A percentile compares a stretch with the other conserved stretches of the same genome.
Conservation (phyloP, 192 early-diverging fungal species). For the Mortierella alpina region DNA sequence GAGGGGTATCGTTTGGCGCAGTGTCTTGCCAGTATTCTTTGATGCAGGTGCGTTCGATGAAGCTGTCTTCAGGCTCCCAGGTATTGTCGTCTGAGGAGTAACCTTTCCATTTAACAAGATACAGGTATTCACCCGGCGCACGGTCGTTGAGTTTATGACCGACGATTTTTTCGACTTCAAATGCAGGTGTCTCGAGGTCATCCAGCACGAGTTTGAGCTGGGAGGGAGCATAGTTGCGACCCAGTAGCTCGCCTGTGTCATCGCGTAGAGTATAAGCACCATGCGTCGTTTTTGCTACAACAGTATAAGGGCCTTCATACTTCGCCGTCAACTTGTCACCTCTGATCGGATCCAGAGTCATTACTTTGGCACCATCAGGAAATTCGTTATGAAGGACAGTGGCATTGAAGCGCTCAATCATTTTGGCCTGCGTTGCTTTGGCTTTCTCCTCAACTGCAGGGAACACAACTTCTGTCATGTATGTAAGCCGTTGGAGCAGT, state of each 20-base stretch:
- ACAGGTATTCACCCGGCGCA: not conserved
- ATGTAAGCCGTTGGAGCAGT: conserved; percentile 24
- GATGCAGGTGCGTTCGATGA: conserved; percentile 1
- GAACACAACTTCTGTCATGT: conserved; percentile 33
- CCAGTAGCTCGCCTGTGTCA: conserved; percentile 28
- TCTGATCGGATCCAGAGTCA: conserved; percentile 19
- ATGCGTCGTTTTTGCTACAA: conserved; percentile 4
- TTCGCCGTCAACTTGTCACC: conserved; percentile 5
- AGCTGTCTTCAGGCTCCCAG: conserved; percentile 4
- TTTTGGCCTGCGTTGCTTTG: conserved; percentile 6
- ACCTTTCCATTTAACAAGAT: conserved; percentile 2
- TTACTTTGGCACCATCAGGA: conserved; percentile 30
- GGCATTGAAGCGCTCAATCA: conserved; percentile 26
- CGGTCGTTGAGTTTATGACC: not conserved
- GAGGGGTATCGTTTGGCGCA: too few species aligned
- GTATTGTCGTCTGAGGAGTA: not conserved
- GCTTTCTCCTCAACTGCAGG: conserved; percentile 22
- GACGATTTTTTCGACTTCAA: conserved; percentile 27
- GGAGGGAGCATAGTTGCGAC: conserved; percentile 15
- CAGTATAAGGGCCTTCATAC: conserved; percentile 45
- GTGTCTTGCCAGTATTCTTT: conserved; percentile 4
- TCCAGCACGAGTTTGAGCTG: conserved; percentile 28
- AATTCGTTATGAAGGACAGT: conserved; percentile 18
- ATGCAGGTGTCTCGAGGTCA: conserved; percentile 15
- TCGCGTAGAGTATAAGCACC: conserved; percentile 34